A percentile compares a stretch with the other conserved stretches of the same genome.
phyloP scores from a whole-genome alignment of 192 early-diverging fungal genomes.

The Linnemannia hyalina region DNA sequence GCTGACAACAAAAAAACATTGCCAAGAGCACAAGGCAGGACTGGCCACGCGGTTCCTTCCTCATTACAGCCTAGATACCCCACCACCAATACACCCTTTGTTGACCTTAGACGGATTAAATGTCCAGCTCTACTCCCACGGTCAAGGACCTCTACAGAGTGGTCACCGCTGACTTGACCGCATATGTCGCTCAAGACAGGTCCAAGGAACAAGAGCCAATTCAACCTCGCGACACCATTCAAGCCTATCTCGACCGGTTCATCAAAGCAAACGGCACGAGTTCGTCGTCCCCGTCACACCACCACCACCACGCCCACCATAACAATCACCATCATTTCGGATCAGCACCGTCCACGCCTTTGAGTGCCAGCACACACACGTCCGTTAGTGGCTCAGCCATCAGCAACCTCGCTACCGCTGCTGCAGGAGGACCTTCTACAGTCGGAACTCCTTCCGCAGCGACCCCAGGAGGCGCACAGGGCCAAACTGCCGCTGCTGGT shows the following conservation, averaged over 20 bases:
- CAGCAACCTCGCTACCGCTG: not conserved
- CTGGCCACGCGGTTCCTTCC: not conserved
- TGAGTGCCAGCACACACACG: not conserved
- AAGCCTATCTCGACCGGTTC: conserved; percentile 45
- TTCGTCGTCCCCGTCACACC: not conserved
- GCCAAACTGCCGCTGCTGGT: conserved; percentile 14
- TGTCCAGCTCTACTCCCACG: conserved; percentile 42
- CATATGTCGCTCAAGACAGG: conserved; percentile 18
- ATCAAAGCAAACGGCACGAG: conserved; percentile 26
- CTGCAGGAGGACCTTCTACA: not conserved
- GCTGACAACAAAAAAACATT: not conserved
- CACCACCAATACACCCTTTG: not conserved
- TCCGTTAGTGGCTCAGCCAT: not conserved
- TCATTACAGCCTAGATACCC: not conserved
- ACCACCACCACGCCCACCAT: not conserved
- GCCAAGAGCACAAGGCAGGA: not conserved
- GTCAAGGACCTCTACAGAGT: conserved; percentile 53
- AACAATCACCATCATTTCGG: not conserved
- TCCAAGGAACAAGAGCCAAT: conserved; percentile 12
- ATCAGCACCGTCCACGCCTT: conserved; percentile 3
- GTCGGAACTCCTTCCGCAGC: not conserved
- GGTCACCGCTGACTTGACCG: conserved; percentile 32
- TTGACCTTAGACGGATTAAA: not conserved
- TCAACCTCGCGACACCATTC: conserved; percentile 30
- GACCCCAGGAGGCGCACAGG: not conserved